Evolutionary conservation across 805 yeast species (phyloP), one percentile per base, ranked within the genome.

Genomic region (Yamadazyma ubonensis): DNA sequence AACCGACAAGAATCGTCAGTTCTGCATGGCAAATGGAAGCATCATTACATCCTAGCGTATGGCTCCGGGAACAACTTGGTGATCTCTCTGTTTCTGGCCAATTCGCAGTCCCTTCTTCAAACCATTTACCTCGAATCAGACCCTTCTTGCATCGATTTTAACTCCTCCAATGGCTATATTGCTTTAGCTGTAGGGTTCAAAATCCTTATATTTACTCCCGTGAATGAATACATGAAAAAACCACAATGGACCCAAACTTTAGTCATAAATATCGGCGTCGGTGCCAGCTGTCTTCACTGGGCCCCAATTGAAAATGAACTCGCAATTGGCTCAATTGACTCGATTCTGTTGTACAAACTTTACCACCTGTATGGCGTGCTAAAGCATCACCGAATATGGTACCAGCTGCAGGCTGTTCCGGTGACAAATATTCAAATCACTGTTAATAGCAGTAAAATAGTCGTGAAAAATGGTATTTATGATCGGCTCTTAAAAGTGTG

Each of bases 21-120:
- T 17, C 67, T 78, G 29, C 82, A 79, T 44, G 75, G 71, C 5
- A 62, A 65, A 27, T 88, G 96, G 96, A 78, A 78, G 40, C 69
- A 70, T 8, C 78, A 77, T 43, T 75, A 78, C 37, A 60, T 88
- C 2, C 62, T 85, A 23, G 80, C 79, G 1, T 91, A 91, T 57
- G 85, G 89, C 42, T 86, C 96, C 1, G 97, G 96, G 0, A 88
- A 88, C 62, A 88, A 87, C 57, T 67, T 91, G 49, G 84, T 91
- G 23, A 73, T 69, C 11, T 51, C 48, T 35, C 26, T 23, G 26
- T 49, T 60, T 37, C 38, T 46, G 6, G 49, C 56, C 17, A 45
- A 59, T 9, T 46, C 40, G 12, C 12, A 14, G n/a, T 41, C 46
- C 2, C 36, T 45, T 20, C 61, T 89, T 12, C 98, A 91, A 59